phyloP scores from a whole-genome alignment of 768 basidiomycete species.

The Arthromyces matolae region DNA sequence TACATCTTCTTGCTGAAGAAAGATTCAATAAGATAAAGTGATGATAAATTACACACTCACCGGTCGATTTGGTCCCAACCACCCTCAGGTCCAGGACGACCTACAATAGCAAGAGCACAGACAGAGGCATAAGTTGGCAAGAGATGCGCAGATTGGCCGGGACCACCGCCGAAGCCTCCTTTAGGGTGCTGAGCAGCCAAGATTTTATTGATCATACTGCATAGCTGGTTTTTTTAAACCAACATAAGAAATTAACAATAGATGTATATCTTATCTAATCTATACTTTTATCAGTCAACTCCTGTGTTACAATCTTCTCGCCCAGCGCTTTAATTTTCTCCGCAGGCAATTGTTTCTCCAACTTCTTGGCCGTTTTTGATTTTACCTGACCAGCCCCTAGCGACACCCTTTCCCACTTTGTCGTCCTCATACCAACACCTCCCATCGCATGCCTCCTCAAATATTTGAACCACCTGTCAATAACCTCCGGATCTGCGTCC shows the following conservation, averaged over 20 bases:
- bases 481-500: constrained; percentile 77
- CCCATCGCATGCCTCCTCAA: constrained; percentile 69
- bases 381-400: constrained; percentile 40
- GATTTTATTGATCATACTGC: constrained; percentile 77
- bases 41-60: constrained; percentile 33
- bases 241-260: constrained; percentile 7
- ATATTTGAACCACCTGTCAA: constrained; percentile 80
- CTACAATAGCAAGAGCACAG: constrained; percentile 79
- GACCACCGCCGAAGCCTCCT: constrained; percentile 92
- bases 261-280: constrained; percentile 9
- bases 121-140: constrained; percentile 89
- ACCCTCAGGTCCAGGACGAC: constrained; percentile 63
- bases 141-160: constrained; percentile 83
- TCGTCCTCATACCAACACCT: constrained; percentile 84
- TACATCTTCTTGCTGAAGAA: constrained; percentile 68
- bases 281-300: constrained; percentile 11
- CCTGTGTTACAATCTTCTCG: constrained; percentile 29
- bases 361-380: constrained; percentile 21
- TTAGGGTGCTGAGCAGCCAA: constrained; percentile 77
- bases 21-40: neutral
- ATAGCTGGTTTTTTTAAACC: no score
- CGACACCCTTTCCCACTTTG: constrained; percentile 68
- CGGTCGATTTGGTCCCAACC: constrained; percentile 89
- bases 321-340: constrained; percentile 27
- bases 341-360: constrained; percentile 19